Percentiles rank a stretch among this genome's conserved stretches.
phyloP scores from a whole-genome alignment of 2,329 filamentous ascomycete species.

The Aspergillus sp. region DNA sequence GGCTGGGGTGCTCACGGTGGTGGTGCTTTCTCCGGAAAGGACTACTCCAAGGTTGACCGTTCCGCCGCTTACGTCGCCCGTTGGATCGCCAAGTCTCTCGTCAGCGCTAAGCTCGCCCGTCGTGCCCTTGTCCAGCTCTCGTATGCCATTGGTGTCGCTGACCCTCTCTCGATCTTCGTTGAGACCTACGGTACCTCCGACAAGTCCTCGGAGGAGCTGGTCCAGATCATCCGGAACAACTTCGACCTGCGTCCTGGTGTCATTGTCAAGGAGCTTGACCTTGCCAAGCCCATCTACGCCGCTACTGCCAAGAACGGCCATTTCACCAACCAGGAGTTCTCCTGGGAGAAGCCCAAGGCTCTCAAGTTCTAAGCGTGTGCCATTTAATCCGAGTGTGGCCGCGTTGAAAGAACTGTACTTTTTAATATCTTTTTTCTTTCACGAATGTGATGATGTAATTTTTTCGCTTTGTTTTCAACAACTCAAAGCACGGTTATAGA shows the following conservation, averaged over 20 bases:
- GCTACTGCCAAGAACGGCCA: slow-evolving; percentile 99
- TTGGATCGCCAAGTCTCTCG: slow-evolving; percentile 98
- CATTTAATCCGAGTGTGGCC: slow-evolving; percentile 10
- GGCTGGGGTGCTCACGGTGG: slow-evolving; percentile 99
- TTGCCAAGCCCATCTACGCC: slow-evolving; percentile 95
- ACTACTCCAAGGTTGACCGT: slow-evolving; percentile 99
- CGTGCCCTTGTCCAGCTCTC: slow-evolving; percentile 95
- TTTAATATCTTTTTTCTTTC: slow-evolving; percentile 25
- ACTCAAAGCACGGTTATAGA: slow-evolving; percentile 42
- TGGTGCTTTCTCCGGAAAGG: slow-evolving; percentile 99
- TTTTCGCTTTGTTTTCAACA: slow-evolving; percentile 44
- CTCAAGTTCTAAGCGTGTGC: slow-evolving; percentile 70
- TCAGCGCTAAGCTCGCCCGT: slow-evolving; percentile 79
- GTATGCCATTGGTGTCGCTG: slow-evolving; percentile 97
- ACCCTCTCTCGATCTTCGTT: slow-evolving; percentile 96
- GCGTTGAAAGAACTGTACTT: slow-evolving; percentile 10
- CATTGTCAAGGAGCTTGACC: slow-evolving; percentile 94
- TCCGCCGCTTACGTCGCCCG: slow-evolving; percentile 95
- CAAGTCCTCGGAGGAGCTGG: slow-evolving; percentile 85
- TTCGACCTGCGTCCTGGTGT: slow-evolving; percentile 97
- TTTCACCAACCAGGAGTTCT: slow-evolving; percentile 97
- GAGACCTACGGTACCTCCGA: slow-evolving; percentile 94
- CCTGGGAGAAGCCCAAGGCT: slow-evolving; percentile 95
- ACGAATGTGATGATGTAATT: slow-evolving; percentile 38
- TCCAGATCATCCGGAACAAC: slow-evolving; percentile 89